phyloP scores from a whole-genome alignment of 169 alveolate genomes.

The Plasmodium sp. region DNA sequence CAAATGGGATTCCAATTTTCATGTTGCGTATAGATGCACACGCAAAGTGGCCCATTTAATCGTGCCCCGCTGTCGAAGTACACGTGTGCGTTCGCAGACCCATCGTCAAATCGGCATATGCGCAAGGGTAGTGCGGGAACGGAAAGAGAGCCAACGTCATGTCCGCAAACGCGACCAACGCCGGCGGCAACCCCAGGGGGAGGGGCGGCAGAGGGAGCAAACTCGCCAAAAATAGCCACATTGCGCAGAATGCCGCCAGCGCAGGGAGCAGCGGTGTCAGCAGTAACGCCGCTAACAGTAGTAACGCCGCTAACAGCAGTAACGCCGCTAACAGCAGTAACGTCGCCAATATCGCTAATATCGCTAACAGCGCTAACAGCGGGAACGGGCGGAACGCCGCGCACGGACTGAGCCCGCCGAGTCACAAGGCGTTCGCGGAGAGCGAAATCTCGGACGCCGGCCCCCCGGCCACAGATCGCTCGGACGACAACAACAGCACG shows the following conservation, averaged over 20 bases:
- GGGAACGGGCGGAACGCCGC: not conserved
- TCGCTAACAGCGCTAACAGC: not conserved
- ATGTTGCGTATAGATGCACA: not conserved
- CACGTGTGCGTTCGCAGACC: not conserved
- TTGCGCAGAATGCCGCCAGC: not conserved
- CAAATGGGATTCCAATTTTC: not conserved
- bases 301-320: not conserved
- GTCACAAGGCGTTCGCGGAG: not conserved
- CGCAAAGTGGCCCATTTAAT: not conserved
- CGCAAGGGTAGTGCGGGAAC: not conserved
- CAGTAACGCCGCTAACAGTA: not conserved
- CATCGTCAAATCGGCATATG: not conserved
- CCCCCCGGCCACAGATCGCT: not conserved
- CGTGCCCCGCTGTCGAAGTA: not conserved
- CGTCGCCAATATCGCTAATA: not conserved
- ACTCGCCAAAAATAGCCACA: not conserved
- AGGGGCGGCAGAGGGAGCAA: not conserved
- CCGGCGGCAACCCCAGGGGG: not conserved
- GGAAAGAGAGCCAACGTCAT: not conserved
- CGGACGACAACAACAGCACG: constrained; percentile 1
- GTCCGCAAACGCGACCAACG: not conserved
- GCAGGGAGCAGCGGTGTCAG: not conserved
- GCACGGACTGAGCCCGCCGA: not conserved
- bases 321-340: not conserved
- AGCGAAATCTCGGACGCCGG: constrained; percentile 8